phyloP scores from a whole-genome alignment of 2,329 filamentous ascomycete species.

The Pseudocercospora vitis region DNA sequence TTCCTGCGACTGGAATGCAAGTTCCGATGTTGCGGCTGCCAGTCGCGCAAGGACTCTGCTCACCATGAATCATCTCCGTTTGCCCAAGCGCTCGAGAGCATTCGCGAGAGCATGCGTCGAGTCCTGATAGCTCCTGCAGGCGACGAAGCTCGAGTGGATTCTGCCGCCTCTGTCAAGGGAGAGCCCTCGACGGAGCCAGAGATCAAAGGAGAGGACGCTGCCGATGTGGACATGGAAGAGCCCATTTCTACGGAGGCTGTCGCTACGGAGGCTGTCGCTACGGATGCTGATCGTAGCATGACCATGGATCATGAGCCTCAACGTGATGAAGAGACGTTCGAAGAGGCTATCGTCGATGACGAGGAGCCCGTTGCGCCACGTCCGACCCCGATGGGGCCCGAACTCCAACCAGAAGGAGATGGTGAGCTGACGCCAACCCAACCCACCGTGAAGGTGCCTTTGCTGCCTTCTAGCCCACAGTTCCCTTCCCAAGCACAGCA shows the following conservation, averaged over 20 bases:
- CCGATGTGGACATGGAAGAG: constrained; percentile 22
- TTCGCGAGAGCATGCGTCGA: constrained; percentile 27
- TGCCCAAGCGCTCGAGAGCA: constrained; percentile 22
- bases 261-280: constrained; percentile 19
- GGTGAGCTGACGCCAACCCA: constrained; percentile 8
- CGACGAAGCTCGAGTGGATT: constrained; percentile 52
- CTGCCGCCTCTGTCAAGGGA: constrained; percentile 11
- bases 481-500: constrained; percentile 28
- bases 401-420: constrained; percentile 12
- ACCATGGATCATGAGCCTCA: constrained; percentile 26
- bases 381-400: constrained; percentile 23
- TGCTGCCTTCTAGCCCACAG: constrained; percentile 44
- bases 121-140: constrained; percentile 63
- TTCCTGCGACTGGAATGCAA: constrained; percentile 75
- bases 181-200: constrained; percentile 11
- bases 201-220: constrained; percentile 14
- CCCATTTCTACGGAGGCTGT: constrained; percentile 11
- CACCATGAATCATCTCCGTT: constrained; percentile 19
- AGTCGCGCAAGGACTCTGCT: constrained; percentile 34
- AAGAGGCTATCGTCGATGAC: constrained; percentile 20
- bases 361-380: constrained; percentile 24
- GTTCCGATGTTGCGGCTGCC: constrained; percentile 65
- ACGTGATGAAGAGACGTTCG: constrained; percentile 9
- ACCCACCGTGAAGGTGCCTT: constrained; percentile 24
- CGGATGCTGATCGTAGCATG: constrained; percentile 33